Evolutionary conservation across 148 eudicot species (phyloP).

Genomic region (Polygonum maritimum): DNA sequence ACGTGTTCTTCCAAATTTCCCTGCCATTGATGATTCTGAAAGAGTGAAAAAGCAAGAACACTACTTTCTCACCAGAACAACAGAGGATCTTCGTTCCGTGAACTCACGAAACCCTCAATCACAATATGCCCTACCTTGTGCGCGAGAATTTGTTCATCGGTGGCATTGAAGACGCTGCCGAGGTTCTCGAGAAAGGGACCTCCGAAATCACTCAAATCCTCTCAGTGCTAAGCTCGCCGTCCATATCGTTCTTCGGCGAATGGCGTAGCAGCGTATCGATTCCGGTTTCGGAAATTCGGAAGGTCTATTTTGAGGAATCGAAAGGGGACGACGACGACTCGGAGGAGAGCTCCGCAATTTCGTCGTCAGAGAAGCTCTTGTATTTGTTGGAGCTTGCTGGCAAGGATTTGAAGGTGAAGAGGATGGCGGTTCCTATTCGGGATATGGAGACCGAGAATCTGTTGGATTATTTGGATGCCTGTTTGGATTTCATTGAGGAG

Average conservation of each 20-base stretch:
- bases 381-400: constrained; percentile 78
- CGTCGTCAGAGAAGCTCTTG: constrained; percentile 42
- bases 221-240: constrained; percentile 65
- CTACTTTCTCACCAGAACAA: not conserved
- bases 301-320: constrained; percentile 8
- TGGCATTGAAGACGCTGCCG: constrained; percentile 60
- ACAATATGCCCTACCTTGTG: constrained; percentile 19
- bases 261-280: constrained; percentile 55
- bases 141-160: constrained; percentile 73
- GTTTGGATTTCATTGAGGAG: constrained; percentile 73
- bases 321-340: constrained; percentile 20
- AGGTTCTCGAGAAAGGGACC: constrained; percentile 53
- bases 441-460: constrained; percentile 85
- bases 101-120: not conserved
- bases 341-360: constrained; percentile 13
- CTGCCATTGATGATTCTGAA: not conserved
- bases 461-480: constrained; percentile 86
- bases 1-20: not conserved
- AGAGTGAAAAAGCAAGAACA: not conserved
- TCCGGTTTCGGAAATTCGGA: constrained; percentile 59
- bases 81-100: not conserved
- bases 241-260: constrained; percentile 70
- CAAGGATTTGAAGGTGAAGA: constrained; percentile 78
- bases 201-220: constrained; percentile 54
- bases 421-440: constrained; percentile 81